Percentiles rank a stretch among this genome's conserved stretches.
Conservation (phyloP, 192 early-diverging fungal species). For the Coemansia sp. region DNA sequence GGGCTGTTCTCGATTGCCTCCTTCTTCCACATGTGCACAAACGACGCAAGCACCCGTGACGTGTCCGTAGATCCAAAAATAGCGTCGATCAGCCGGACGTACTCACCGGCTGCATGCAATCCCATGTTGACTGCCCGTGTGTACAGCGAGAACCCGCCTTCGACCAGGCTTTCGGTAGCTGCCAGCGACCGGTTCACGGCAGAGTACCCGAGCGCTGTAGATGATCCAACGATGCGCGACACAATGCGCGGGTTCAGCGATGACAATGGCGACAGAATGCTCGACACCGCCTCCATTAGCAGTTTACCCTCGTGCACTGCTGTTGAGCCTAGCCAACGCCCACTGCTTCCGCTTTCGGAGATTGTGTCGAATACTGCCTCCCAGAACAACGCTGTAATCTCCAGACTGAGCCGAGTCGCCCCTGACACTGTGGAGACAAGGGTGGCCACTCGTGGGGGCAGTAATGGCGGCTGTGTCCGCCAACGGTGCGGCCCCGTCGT, state of each 20-base stretch:
- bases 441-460: conserved; percentile 44
- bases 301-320: conserved; percentile 43
- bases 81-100: conserved; percentile 87
- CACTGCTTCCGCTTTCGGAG: conserved; percentile 42
- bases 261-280: conserved; percentile 38
- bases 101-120: conserved; percentile 77
- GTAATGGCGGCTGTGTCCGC: conserved; percentile 39
- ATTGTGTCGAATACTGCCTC: conserved; percentile 53
- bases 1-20: conserved; percentile 70
- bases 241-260: conserved; percentile 49
- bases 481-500: conserved; percentile 19
- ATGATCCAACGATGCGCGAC: conserved; percentile 32
- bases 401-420: conserved; percentile 48
- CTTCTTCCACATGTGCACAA: conserved; percentile 74
- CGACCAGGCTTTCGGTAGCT: conserved; percentile 39
- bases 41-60: conserved; percentile 77
- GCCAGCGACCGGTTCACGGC: conserved; percentile 41
- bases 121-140: conserved; percentile 72
- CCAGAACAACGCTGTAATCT: conserved; percentile 51
- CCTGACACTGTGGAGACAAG: conserved; percentile 46
- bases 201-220: conserved; percentile 40
- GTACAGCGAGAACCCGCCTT: conserved; percentile 75
- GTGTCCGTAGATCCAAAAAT: conserved; percentile 96
- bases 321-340: conserved; percentile 38
- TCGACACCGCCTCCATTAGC: conserved; percentile 19